Evolutionary conservation across 495 filamentous ascomycete genomes (phyloP).

Genomic region (Acidomyces sp.): DNA sequence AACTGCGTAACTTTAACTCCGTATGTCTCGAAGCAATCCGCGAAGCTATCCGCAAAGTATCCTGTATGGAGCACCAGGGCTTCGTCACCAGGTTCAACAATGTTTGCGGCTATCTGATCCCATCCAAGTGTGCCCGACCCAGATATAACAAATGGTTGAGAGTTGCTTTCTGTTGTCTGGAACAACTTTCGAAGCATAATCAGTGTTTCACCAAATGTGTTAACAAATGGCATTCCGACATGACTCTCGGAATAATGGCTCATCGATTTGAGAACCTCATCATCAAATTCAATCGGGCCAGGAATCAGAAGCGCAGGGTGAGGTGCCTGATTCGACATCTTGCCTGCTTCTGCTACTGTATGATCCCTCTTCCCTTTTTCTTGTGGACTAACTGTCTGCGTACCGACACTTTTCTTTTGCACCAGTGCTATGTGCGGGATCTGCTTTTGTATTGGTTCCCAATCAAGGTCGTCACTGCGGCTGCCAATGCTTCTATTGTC

Average conservation of each 20-base stretch:
- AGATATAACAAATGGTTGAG: conserved; percentile 85
- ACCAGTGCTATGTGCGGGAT: conserved; percentile 5
- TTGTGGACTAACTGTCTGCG: conserved; percentile 20
- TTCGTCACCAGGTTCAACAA: conserved; percentile 76
- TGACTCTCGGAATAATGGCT: conserved; percentile 93
- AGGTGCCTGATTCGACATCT: conserved; percentile 65
- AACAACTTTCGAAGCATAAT: conserved; percentile 83
- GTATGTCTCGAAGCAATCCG: conserved; percentile 80
- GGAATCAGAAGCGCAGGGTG: conserved; percentile 85
- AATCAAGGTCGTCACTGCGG: conserved; percentile 44
- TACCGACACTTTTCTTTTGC: conserved; percentile 15
- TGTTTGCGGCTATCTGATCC: conserved; percentile 87
- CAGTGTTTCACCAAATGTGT: conserved; percentile 78
- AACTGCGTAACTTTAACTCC: conserved; percentile 80
- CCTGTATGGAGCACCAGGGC: conserved; percentile 87
- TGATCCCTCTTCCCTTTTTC: conserved; percentile 19
- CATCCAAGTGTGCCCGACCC: conserved; percentile 93
- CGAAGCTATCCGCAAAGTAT: conserved; percentile 95
- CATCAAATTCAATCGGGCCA: conserved; percentile 95
- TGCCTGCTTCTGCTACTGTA: conserved; percentile 21
- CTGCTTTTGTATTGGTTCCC: conserved; percentile 36
- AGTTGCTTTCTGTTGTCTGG: conserved; percentile 64
- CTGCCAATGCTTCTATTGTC: conserved; percentile 38
- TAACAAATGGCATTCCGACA: conserved; percentile 75
- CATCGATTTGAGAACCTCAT: conserved; percentile 92